Conservation (phyloP, 441 rosid genomes). For the Pelargonium australe region DNA sequence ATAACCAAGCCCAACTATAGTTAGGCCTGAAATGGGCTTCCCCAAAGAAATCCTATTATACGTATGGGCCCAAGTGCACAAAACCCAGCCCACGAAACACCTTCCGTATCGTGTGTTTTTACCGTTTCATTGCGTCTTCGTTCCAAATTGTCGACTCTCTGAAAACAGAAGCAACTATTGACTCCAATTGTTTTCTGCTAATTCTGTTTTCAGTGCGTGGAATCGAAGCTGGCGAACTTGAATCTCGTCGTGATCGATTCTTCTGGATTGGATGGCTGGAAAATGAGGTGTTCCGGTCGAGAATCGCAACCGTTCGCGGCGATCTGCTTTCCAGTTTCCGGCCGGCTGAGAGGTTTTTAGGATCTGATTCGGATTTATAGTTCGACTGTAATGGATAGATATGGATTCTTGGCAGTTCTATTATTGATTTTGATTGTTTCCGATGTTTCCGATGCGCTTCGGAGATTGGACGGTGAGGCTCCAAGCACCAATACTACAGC, state of each 20-base stretch:
- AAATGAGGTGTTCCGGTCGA: constrained; percentile 24
- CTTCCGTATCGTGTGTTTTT: background rate
- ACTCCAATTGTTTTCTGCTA: constrained; percentile 2
- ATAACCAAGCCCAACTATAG: no score
- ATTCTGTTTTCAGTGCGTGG: constrained; percentile 14
- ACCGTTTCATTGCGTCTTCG: background rate
- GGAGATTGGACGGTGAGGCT: constrained; percentile 31
- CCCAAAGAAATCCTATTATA: background rate
- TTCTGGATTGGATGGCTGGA: constrained; percentile 2
- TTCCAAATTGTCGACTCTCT: background rate
- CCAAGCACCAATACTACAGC: constrained; percentile 19
- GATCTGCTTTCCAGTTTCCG: constrained; percentile 9
- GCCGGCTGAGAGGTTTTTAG: background rate
- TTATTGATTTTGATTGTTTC: constrained; percentile 31
- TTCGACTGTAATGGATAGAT: constrained; percentile 37
- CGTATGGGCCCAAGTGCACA: background rate
- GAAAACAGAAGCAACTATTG: background rate
- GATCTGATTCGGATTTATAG: constrained; percentile 3
- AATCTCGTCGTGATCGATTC: background rate
- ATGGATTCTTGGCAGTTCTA: constrained; percentile 30
- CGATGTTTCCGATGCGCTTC: constrained; percentile 40
- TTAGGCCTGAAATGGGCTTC: background rate
- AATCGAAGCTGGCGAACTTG: constrained; percentile 14
- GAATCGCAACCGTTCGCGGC: constrained; percentile 14
- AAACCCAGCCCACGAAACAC: background rate